These are phyloP conservation scores for Anthracocystis panici-leucophaei DNA, from an alignment of 1,284 basidiomycete genomes.

Conservation along the genomic window DNA sequence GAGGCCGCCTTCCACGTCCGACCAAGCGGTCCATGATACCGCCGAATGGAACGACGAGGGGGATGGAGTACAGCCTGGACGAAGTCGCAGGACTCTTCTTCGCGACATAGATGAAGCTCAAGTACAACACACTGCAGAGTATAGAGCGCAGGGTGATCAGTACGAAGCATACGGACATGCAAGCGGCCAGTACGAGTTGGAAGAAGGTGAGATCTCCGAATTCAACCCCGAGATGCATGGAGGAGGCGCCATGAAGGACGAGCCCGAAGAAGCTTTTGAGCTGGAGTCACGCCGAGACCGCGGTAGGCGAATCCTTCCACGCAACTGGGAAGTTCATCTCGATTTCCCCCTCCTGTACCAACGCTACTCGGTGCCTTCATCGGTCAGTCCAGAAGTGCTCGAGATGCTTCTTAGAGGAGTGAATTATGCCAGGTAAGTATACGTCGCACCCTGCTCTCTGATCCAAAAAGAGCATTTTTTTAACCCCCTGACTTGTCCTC, in stretches of 20 bases:
- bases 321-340: constrained; percentile 24
- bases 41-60: constrained; percentile 8
- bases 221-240: neutral
- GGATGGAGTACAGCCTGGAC: neutral
- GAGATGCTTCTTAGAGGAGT: constrained; percentile 29
- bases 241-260: neutral
- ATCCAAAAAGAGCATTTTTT: neutral
- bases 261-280: constrained; percentile 3
- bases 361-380: constrained; percentile 41
- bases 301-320: constrained; percentile 26
- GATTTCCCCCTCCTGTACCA: constrained; percentile 46
- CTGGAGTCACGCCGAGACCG: neutral
- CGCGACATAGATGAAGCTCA: neutral
- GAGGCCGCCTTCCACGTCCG: neutral
- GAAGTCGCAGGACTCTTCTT: no score
- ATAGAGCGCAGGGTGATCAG: neutral
- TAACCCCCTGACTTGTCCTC: no score
- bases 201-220: neutral
- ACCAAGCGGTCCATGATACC: constrained; percentile 1
- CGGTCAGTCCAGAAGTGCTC: constrained; percentile 39
- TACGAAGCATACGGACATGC: neutral
- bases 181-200: neutral
- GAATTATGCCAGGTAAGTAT: constrained; percentile 24
- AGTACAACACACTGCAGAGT: neutral
- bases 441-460: neutral